Conservation (phyloP, 2,329 filamentous ascomycete species). For the Claviceps sp. region DNA sequence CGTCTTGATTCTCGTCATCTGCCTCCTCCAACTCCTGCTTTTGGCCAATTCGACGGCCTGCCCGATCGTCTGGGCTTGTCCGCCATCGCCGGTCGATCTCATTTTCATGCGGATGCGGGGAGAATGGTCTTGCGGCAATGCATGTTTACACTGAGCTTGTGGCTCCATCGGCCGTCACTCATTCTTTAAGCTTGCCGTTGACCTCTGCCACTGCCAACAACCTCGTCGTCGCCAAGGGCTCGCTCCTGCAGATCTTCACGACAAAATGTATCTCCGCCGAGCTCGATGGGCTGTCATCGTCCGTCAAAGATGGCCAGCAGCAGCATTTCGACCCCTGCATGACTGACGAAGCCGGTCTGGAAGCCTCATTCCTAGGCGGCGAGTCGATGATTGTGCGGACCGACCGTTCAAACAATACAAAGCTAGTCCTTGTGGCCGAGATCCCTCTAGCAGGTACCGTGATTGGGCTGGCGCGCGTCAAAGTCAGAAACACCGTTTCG, state of each 20-base stretch:
- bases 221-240: conserved; percentile 82
- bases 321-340: conserved; percentile 37
- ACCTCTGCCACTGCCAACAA: conserved; percentile 64
- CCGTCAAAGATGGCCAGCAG: conserved; percentile 24
- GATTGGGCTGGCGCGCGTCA: conserved; percentile 68
- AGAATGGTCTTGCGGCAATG: conserved; percentile 44
- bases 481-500: conserved; percentile 56
- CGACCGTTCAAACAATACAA: conserved; percentile 54
- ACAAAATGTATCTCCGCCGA: conserved; percentile 55
- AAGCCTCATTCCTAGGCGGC: conserved; percentile 51
- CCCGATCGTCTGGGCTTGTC: neutral
- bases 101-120: conserved; percentile 8
- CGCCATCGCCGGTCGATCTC: neutral
- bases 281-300: conserved; percentile 29
- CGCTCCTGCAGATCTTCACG: conserved; percentile 81
- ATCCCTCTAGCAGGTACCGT: conserved; percentile 74
- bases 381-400: conserved; percentile 48
- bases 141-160: conserved; percentile 96
- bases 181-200: conserved; percentile 71
- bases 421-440: conserved; percentile 74
- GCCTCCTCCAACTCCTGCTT: neutral
- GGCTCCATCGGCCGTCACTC: conserved; percentile 85
- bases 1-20: neutral
- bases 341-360: conserved; percentile 49
- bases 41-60: neutral